Conservation (phyloP, 2,329 filamentous ascomycete species). For the Ophiostoma angusticollis region DNA sequence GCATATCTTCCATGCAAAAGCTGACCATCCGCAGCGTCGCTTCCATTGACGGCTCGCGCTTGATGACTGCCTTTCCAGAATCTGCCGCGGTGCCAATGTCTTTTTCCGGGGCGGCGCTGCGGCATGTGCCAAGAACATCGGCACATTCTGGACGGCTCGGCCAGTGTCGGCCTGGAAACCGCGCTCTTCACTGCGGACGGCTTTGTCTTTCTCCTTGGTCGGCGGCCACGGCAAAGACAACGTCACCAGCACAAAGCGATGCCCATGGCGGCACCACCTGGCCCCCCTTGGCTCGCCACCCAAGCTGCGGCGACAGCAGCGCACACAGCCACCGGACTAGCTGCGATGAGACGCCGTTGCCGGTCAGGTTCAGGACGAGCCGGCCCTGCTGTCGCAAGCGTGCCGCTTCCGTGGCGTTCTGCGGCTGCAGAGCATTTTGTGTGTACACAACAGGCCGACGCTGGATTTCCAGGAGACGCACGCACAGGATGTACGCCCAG, state of each 20-base stretch:
- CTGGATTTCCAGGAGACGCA: slow-evolving; percentile 9
- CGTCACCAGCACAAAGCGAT: neutral
- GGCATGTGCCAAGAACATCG: neutral
- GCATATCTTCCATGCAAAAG: slow-evolving; percentile 2
- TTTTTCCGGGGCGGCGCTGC: no score
- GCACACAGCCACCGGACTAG: slow-evolving; percentile 11
- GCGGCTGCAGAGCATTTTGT: slow-evolving; percentile 2
- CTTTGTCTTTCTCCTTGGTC: neutral
- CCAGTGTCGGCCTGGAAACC: slow-evolving; percentile 1
- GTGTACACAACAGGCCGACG: slow-evolving; percentile 4
- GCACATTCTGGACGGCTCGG: neutral
- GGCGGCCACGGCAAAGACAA: neutral
- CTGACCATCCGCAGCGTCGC: slow-evolving; percentile 2
- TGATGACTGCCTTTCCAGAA: neutral
- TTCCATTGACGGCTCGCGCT: neutral
- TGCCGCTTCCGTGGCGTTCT: neutral
- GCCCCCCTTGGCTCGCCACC: neutral
- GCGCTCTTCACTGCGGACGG: neutral
- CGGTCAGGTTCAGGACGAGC: slow-evolving; percentile 7
- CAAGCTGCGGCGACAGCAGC: slow-evolving; percentile 8
- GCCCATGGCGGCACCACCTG: neutral
- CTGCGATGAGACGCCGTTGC: slow-evolving; percentile 4
- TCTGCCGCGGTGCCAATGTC: neutral
- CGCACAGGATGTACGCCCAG: slow-evolving; percentile 12
- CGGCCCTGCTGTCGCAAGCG: slow-evolving; percentile 2